Base-by-base conservation (phyloP, 2,329 filamentous ascomycete genomes). In the Trichoderma breve region DNA sequence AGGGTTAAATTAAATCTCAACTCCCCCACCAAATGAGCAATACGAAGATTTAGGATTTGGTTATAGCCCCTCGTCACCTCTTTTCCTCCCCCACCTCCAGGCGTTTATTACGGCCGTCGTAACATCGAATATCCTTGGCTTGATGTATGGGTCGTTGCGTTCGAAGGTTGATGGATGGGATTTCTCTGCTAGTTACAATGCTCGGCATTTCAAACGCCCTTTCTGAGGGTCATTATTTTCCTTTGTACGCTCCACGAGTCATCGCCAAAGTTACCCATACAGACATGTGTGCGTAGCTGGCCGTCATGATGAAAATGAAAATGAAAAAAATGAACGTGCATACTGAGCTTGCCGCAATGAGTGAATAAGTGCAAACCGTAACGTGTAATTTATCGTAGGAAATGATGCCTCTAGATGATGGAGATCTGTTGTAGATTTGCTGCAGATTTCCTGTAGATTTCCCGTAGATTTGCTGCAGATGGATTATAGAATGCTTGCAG, bases 131-230 rank as follows among this genome's bases (percentile, higher is more conserved):
- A 78, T 77, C 76, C 76, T 79, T 77, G 77, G 74, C 77, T 79
- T 79, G 78, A 81, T 80, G 79, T 80, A 78, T 80, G 80, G 81
- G 82, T 83, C 80, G 79, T 82, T 81, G 78, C 78, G 76, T 75
- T 76, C 77, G 80, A 79, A 79, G 79, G 78, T 78, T 77, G 83
- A 83, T 83, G 82, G 83, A 83, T 79, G 78, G 79, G 78, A 79
- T 81, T 82, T 81, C 82, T 82, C 77, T 79, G 79, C 83, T 83
- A 81, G 79, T 78, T 78, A 79, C 78, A 78, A 77, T 76, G 74
- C 75, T 77, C 74, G 77, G 77, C 76, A 79, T 75, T 74, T 74
- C 72, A 74, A 76, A 74, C 74, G 74, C 74, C 75, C 73, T 51
- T 53, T 51, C 51, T 53, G 21, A 62, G 47, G 65, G 65, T 28